Percentiles rank a stretch among this genome's conserved stretches.
phyloP scores from a whole-genome alignment of 1,284 basidiomycete species.

The Gymnopus androsaceus region DNA sequence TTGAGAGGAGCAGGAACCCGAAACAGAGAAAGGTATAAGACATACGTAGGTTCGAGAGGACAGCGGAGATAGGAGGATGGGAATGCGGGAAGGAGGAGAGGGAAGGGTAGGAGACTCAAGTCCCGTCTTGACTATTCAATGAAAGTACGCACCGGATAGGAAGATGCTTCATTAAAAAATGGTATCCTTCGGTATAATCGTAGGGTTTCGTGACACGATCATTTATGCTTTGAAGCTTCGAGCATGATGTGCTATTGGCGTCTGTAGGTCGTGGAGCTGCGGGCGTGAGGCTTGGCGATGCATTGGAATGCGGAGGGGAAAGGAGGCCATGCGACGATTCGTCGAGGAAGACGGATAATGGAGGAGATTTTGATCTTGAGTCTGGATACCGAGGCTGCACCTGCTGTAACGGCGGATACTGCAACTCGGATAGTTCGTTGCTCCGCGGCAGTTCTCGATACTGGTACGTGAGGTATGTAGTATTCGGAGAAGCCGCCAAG shows the following conservation, averaged over 20 bases:
- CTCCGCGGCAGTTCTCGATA: slow-evolving; percentile 40
- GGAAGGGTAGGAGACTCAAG: slow-evolving; percentile 33
- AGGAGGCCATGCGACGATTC: slow-evolving; percentile 36
- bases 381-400: slow-evolving; percentile 53
- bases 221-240: slow-evolving; percentile 67
- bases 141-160: slow-evolving; percentile 70
- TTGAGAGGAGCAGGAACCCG: slow-evolving; percentile 35
- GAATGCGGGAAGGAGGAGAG: slow-evolving; percentile 22
- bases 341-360: slow-evolving; percentile 37
- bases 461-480: slow-evolving; percentile 40
- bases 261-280: slow-evolving; percentile 27
- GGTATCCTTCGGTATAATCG: slow-evolving; percentile 93
- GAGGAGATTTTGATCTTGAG: slow-evolving; percentile 39
- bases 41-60: slow-evolving; percentile 10
- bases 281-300: slow-evolving; percentile 35
- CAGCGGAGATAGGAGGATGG: slow-evolving; percentile 7
- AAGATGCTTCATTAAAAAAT: slow-evolving; percentile 91
- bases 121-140: slow-evolving; percentile 31
- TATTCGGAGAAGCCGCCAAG: slow-evolving; percentile 36
- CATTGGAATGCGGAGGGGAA: slow-evolving; percentile 47
- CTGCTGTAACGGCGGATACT: slow-evolving; percentile 32
- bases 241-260: slow-evolving; percentile 32
- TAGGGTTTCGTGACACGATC: slow-evolving; percentile 78
- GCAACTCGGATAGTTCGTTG: slow-evolving; percentile 33
- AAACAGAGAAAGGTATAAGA: slow-evolving; percentile 14